These are phyloP conservation scores for Coniosporium apollinis DNA, from an alignment of 495 filamentous ascomycete genomes.

Conservation along the genomic window DNA sequence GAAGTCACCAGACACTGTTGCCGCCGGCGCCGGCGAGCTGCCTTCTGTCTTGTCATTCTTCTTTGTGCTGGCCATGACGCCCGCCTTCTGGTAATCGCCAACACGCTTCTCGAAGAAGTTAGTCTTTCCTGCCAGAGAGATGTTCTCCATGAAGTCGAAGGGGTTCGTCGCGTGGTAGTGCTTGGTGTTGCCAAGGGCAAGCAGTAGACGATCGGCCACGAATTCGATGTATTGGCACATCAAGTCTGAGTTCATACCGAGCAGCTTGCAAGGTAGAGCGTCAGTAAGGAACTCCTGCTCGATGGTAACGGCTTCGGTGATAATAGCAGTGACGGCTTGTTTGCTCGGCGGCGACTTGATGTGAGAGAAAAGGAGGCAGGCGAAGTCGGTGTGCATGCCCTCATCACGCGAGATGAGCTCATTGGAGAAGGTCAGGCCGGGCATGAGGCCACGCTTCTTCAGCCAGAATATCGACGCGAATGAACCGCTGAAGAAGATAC, in stretches of 20 bases:
- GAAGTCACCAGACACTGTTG: slow-evolving; percentile 61
- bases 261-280: slow-evolving; percentile 74
- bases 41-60: slow-evolving; percentile 41
- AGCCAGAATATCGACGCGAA: slow-evolving; percentile 99
- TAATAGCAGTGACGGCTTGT: slow-evolving; percentile 68
- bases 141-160: slow-evolving; percentile 99
- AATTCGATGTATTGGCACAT: slow-evolving; percentile 99
- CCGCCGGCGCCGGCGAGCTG: slow-evolving; percentile 27
- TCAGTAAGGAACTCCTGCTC: slow-evolving; percentile 98
- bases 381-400: slow-evolving; percentile 98
- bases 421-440: slow-evolving; percentile 96
- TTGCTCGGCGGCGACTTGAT: slow-evolving; percentile 76
- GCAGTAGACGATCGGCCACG: slow-evolving; percentile 84
- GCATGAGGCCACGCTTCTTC: slow-evolving; percentile 99
- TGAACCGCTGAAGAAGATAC: slow-evolving; percentile 99
- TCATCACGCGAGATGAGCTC: slow-evolving; percentile 99
- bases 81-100: slow-evolving; percentile 98
- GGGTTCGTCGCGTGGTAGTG: slow-evolving; percentile 84
- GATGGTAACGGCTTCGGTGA: slow-evolving; percentile 81
- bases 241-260: slow-evolving; percentile 91
- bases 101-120: slow-evolving; percentile 99
- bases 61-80: slow-evolving; percentile 89
- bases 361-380: slow-evolving; percentile 91
- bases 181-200: slow-evolving; percentile 86
- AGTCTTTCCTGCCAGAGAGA: slow-evolving; percentile 95